phyloP scores from a whole-genome alignment of 495 filamentous ascomycete genomes.

The Eremomyces bilateralis region DNA sequence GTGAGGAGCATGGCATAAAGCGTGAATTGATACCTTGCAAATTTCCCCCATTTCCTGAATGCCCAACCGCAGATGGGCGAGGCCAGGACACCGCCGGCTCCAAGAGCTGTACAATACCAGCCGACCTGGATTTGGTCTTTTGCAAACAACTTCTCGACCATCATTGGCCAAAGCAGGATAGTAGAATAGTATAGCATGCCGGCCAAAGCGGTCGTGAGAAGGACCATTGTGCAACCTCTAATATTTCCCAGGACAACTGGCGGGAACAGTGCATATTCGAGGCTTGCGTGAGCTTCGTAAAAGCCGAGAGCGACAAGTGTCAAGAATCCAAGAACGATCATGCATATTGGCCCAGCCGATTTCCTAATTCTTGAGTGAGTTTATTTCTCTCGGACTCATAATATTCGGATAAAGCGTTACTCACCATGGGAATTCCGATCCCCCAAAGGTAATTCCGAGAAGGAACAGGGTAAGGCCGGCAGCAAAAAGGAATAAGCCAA shows the following conservation, averaged over 20 bases:
- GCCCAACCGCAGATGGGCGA: no score
- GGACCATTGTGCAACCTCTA: neutral
- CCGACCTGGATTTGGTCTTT: neutral
- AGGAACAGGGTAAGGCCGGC: constrained; percentile 3
- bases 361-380: no score
- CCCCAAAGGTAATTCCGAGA: constrained; percentile 6
- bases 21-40: no score
- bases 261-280: neutral
- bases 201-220: neutral
- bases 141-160: neutral
- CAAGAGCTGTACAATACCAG: no score
- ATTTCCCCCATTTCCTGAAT: no score
- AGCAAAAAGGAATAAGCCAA: constrained; percentile 5
- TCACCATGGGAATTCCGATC: constrained; percentile 4
- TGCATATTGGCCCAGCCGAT: constrained; percentile 3
- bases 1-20: no score
- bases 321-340: constrained; percentile 3
- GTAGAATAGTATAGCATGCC: neutral
- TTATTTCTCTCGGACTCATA: no score
- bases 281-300: neutral
- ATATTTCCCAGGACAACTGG: neutral
- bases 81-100: no score
- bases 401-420: no score
- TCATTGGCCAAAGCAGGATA: neutral
- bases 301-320: constrained; percentile 5